These are phyloP conservation scores for Myxozyma kluyveri DNA, from an alignment of 805 yeast genomes.

Conservation along the genomic window DNA sequence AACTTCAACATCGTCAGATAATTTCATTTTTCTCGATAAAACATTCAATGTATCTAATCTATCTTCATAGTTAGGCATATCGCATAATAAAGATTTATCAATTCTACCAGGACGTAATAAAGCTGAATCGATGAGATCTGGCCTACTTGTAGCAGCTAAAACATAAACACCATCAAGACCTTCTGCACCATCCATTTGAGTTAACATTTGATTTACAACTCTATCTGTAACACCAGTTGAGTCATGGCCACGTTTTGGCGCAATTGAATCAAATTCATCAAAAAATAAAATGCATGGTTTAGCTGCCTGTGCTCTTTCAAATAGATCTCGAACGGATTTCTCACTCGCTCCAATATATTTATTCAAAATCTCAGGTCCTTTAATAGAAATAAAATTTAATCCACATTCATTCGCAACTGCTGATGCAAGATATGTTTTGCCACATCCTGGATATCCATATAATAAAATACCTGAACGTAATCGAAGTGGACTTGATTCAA, in stretches of 20 bases:
- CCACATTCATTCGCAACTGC: slow-evolving; percentile 94
- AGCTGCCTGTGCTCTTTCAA: slow-evolving; percentile 91
- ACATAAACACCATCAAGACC: slow-evolving; percentile 96
- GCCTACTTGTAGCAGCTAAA: slow-evolving; percentile 92
- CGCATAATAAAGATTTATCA: slow-evolving; percentile 88
- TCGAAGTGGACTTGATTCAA: slow-evolving; percentile 79
- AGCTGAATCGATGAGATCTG: slow-evolving; percentile 94
- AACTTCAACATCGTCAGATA: slow-evolving; percentile 46
- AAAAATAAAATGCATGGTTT: slow-evolving; percentile 90
- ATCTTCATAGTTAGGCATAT: slow-evolving; percentile 71
- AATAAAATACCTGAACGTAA: slow-evolving; percentile 84
- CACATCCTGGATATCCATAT: slow-evolving; percentile 98
- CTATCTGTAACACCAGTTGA: slow-evolving; percentile 97
- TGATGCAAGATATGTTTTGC: slow-evolving; percentile 87
- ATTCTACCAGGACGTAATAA: slow-evolving; percentile 92
- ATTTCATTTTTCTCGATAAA: slow-evolving; percentile 56
- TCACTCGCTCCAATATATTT: slow-evolving; percentile 97
- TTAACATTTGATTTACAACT: slow-evolving; percentile 92
- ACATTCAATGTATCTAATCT: slow-evolving; percentile 65
- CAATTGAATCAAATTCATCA: slow-evolving; percentile 95
- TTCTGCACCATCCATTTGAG: slow-evolving; percentile 99
- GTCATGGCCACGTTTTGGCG: slow-evolving; percentile 97
- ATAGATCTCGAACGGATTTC: slow-evolving; percentile 87
- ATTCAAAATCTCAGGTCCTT: slow-evolving; percentile 94
- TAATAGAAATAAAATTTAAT: slow-evolving; percentile 86